Evolutionary conservation across 1,284 basidiomycete species (phyloP), one percentile per base, ranked within the genome.

Genomic region (Puccinia coronata): DNA sequence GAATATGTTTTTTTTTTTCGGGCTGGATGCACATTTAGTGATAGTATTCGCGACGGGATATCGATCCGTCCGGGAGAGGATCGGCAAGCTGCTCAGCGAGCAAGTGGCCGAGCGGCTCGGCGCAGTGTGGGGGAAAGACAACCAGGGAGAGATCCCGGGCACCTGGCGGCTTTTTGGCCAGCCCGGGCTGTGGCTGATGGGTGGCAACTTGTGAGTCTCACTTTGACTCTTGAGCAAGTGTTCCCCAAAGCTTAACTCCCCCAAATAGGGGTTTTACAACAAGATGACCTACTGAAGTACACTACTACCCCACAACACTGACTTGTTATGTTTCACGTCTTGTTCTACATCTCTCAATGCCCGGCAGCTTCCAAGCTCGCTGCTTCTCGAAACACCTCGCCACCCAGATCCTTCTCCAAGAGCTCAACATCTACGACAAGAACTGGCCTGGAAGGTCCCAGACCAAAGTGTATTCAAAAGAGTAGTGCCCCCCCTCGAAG

Each of bases 91-190:
- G 51, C 87, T 89, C 43, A 89, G 89, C 0, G 87, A 89, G 20
- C 87, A 90, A 12, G 86, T 90, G 18, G 88, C 87, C 1, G 85
- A 88, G 25, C 87, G 87, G 53, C 84, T 90, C 61, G 87, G 87
- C 47, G 87, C 87, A 0, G 86, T 91, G 36, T 92, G 90, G 91
- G 89, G 90, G 1, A 83, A 90, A 43, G 88, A 90, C 83, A 84
- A 86, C 18, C 90, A 91, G 82, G 90, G 90, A 0, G 90, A 92
- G 85, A 86, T 91, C 55, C 86, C 87, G 28, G 76, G 82, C n/a
- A 78, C 78, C 36, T 83, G 79, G 77, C 9, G 77, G 41, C 49
- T 71, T 0, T 71, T 14, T 70, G 77, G 77, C 23, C 77, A 80
- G 51, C 67, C 77, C 8, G 77, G 63, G 28, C 25, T 80, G 16